These are phyloP conservation scores for Xylaria acuta DNA, from an alignment of 495 filamentous ascomycete genomes.

Conservation along the genomic window DNA sequence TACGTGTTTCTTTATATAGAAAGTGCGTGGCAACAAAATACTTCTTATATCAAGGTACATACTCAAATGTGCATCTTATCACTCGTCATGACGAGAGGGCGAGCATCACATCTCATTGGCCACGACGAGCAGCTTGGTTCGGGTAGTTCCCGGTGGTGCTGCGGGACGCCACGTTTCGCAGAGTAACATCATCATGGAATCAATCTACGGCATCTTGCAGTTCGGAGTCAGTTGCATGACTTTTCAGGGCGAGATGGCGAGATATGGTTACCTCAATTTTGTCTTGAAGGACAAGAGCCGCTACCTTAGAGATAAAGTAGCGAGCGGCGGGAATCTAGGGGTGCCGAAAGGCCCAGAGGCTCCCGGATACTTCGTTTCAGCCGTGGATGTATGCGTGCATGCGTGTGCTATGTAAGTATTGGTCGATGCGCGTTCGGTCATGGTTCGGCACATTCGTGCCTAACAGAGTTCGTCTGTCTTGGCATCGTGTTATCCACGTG, in stretches of 20 bases:
- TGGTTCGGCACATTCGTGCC: constrained; percentile 9
- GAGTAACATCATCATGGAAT: not conserved
- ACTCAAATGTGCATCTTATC: not conserved
- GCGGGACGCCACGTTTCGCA: constrained; percentile 6
- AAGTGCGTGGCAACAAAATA: not conserved
- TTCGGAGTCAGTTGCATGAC: constrained; percentile 17
- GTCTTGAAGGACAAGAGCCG: not conserved
- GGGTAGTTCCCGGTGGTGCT: not conserved
- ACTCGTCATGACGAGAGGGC: constrained; percentile 16
- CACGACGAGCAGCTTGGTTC: not conserved
- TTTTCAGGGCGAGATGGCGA: constrained; percentile 20
- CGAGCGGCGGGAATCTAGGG: not conserved
- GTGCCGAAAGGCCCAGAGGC: not conserved
- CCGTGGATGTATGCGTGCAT: not conserved
- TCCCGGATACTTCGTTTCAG: constrained; percentile 6
- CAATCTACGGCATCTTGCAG: constrained; percentile 11
- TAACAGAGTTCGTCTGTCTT: constrained; percentile 4
- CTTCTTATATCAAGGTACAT: not conserved
- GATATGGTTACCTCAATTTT: not conserved
- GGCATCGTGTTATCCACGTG: constrained; percentile 2
- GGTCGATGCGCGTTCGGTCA: not conserved
- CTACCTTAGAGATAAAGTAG: not conserved
- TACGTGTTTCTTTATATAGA: constrained; percentile 7
- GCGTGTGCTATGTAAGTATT: not conserved
- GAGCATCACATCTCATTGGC: constrained; percentile 17